Base-by-base conservation (phyloP, 345 rosid species). In the Bruguiera gymnorhiza region DNA sequence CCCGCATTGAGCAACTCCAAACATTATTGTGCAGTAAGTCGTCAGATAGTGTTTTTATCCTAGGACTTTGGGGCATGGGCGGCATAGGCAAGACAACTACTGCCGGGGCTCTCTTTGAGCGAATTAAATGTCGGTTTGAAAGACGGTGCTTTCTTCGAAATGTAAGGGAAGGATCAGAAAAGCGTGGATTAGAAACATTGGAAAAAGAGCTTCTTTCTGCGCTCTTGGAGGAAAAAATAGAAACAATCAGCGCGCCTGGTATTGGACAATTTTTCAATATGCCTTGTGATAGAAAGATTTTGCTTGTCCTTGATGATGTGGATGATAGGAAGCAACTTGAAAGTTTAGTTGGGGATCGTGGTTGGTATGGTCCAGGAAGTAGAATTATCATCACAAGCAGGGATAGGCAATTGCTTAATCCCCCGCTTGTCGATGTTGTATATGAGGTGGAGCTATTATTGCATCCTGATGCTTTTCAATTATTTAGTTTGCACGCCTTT, bases 381-480 rank as follows among this genome's bases (percentile, higher is more conserved):
- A 66, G 20, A 18, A 66, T 66, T 10, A 20, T 66, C 30, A 9
- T 65, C 24, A 65, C 68, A 26, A 65, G 57, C 21, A 65, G 68
- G 23, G 39, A 65, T 19, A 50, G 2, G 26, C 70, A 66, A n/a
- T 8, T 66, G 24, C 60, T 66, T 53, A 53, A 66, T 4, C 31
- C n/a, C 6, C 24, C 24, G 24, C 1, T 31, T 4, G 27, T 2
- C 19, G 29, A 53, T 53, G 19, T 31, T 9, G 15, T 66, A 23
- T 66, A 66, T 8, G 21, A 53, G 15, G 74, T 71, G 36, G 1
- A 63, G 52, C 3, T 9, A 15, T 43, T 63, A 36, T 36, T 21
- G 6, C 8, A 8, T 0, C 13, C 16, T 18, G 52, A 54, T 24
- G 15, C 56, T 37, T 37, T 53, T 53, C 39, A 36, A 18, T 36